Conservation (phyloP, 768 basidiomycete genomes). For the Lactarius akahatsu region DNA sequence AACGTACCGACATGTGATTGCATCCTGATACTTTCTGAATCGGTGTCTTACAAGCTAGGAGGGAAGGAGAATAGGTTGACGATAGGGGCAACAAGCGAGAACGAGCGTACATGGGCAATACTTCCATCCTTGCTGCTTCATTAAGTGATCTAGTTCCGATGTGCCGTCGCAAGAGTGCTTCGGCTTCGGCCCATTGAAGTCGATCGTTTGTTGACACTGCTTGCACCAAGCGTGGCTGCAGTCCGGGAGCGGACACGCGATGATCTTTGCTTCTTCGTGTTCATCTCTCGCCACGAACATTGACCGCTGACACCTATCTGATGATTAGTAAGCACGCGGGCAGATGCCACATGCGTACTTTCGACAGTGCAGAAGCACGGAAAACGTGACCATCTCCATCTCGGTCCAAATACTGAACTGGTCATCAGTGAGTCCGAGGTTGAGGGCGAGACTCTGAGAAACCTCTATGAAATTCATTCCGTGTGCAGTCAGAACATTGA, state of each 20-base stretch:
- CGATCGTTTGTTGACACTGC: conserved; percentile 33
- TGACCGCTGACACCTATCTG: conserved; percentile 28
- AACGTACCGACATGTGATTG: conserved; percentile 57
- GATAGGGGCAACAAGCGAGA: too few species aligned
- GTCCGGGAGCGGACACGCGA: conserved; percentile 35
- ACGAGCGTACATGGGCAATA: conserved; percentile 36
- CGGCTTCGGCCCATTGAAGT: conserved; percentile 26
- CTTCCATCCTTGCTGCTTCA: conserved; percentile 37
- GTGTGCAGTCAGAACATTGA: conserved; percentile 1
- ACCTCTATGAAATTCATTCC: conserved; percentile 32
- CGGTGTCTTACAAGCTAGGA: conserved; percentile 47
- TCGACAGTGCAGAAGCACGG: conserved; percentile 49
- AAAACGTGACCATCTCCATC: conserved; percentile 47
- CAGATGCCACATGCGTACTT: conserved; percentile 39
- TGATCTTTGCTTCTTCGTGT: conserved; percentile 28
- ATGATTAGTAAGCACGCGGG: not conserved
- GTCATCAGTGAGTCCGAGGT: conserved; percentile 46
- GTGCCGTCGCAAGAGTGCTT: conserved; percentile 37
- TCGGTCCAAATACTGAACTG: conserved; percentile 45
- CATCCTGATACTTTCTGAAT: conserved; percentile 54
- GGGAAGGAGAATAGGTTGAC: not conserved
- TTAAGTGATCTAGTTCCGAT: conserved; percentile 36
- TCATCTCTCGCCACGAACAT: conserved; percentile 36
- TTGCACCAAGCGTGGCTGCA: conserved; percentile 38
- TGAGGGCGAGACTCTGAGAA: conserved; percentile 44